Evolutionary conservation across 108 stramenopile genomes (phyloP), one percentile per base, ranked within the genome.

Genomic region (Chaetoceros muelleri): DNA sequence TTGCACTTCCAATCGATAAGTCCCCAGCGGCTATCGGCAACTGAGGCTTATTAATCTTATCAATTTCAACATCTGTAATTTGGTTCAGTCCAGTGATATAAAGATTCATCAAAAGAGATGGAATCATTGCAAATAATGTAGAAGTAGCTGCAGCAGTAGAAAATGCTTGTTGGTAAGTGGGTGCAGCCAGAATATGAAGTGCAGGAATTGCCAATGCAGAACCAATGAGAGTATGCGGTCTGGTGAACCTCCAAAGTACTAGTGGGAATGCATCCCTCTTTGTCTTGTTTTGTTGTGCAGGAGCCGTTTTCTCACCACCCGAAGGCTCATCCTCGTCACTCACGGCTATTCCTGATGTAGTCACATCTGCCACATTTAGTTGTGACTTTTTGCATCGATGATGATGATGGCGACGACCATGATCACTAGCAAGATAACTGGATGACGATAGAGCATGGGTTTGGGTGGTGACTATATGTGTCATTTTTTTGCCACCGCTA

Each of bases 41-140:
- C 55, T 87, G 54, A 25, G 96, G 96, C 62, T 98, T 98, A 72
- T 96, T 98, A 52, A 98, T 79, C 54, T 81, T 85, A 73, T 98
- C 96, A 61, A 98, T 98, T 52, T 95, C 91, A 40, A 96, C 91
- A 70, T 98, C 96, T 1, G 91, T 93, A 44, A 96, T 86, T 75
- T 98, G 97, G 62, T 98, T 98, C 31, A 98, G 64, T 20, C 97
- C 97, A 0, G 95, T 96, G 61, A 98, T 95, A 81, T 90, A 96
- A 30, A 96, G 58, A 67, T 98, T 98, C 80, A 93, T 91, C 44
- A 96, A 69, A n/a, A 96, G 73, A 3, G 95, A 69, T 7, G 96
- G 96, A 45, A 93, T 46, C 54, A 91, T 75, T 16, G 95, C 95
- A 58, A 71, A 84, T 7, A 76, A 5, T 26, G 79, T 69, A n/a